phyloP scores from a whole-genome alignment of 345 rosid genomes.

The Salix suchowensis region DNA sequence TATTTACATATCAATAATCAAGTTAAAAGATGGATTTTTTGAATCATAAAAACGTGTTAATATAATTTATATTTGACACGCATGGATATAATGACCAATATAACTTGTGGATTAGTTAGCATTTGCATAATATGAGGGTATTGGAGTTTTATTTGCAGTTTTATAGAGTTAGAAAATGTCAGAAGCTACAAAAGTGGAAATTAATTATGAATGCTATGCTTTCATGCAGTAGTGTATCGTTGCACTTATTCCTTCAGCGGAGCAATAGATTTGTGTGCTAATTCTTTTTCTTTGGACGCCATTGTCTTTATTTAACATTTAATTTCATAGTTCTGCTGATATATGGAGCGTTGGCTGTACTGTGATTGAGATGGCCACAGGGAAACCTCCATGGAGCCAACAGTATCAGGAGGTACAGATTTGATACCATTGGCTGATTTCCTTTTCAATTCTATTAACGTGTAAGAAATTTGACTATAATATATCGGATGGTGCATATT shows the following conservation, averaged over 20 bases:
- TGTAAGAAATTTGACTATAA: background rate
- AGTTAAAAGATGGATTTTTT: too few species aligned
- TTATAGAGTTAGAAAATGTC: background rate
- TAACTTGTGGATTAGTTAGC: background rate
- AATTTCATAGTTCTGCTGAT: conserved; percentile 29
- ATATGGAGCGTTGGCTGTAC: conserved; percentile 37
- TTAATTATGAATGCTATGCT: background rate
- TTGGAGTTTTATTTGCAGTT: background rate
- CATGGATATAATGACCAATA: background rate
- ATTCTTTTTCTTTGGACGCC: conserved; percentile 6
- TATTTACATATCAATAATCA: background rate
- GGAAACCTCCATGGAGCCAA: conserved; percentile 36
- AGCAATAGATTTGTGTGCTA: conserved; percentile 1
- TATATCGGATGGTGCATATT: background rate
- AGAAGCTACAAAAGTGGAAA: background rate
- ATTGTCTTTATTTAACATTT: conserved; percentile 19
- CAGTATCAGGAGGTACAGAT: conserved; percentile 33
- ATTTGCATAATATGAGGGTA: background rate
- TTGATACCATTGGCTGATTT: conserved; percentile 10
- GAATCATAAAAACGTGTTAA: too few species aligned
- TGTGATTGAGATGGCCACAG: conserved; percentile 35
- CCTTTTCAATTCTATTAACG: conserved; percentile 7
- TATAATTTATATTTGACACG: background rate
- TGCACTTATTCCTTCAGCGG: background rate
- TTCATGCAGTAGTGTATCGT: background rate